A percentile compares a stretch with the other conserved stretches of the same genome.
Evolutionary conservation across 129 eudicot species (phyloP).

Genomic region (Artemisia annua): DNA sequence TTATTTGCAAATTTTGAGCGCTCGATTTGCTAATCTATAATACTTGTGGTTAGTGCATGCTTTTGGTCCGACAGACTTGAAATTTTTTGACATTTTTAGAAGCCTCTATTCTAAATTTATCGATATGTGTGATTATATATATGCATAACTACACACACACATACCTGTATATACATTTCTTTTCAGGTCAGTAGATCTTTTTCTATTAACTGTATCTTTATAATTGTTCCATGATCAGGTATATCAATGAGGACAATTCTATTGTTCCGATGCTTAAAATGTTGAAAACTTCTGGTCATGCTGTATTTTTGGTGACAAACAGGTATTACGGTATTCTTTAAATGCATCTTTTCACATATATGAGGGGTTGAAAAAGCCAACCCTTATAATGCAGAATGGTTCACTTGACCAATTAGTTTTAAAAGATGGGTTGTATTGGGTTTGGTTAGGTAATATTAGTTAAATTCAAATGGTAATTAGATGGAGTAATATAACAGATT

Average conservation of each 20-base stretch:
- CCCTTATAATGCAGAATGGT: conserved; percentile 6
- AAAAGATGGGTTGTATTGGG: neutral
- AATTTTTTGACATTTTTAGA: too few relatives aligned
- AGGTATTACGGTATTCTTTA: conserved; percentile 48
- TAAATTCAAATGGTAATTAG: neutral
- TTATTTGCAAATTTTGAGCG: too few relatives aligned
- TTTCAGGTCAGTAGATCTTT: neutral
- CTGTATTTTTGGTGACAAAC: conserved; percentile 89
- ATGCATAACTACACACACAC: neutral
- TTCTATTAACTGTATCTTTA: neutral
- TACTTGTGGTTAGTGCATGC: too few relatives aligned
- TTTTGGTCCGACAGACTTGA: too few relatives aligned
- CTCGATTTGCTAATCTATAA: too few relatives aligned
- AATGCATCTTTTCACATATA: neutral
- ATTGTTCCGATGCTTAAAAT: conserved; percentile 85
- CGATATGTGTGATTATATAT: neutral
- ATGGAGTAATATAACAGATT: neutral
- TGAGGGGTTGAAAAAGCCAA: neutral
- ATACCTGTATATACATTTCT: neutral
- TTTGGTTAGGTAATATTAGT: neutral
- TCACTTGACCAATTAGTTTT: neutral
- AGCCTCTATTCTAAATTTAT: too few relatives aligned
- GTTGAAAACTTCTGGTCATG: conserved; percentile 84
- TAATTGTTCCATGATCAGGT: conserved; percentile 43
- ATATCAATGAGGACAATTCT: conserved; percentile 74